These are phyloP conservation scores for Calonectria hawksworthii DNA, from an alignment of 2,329 filamentous ascomycete species.

Conservation along the genomic window DNA sequence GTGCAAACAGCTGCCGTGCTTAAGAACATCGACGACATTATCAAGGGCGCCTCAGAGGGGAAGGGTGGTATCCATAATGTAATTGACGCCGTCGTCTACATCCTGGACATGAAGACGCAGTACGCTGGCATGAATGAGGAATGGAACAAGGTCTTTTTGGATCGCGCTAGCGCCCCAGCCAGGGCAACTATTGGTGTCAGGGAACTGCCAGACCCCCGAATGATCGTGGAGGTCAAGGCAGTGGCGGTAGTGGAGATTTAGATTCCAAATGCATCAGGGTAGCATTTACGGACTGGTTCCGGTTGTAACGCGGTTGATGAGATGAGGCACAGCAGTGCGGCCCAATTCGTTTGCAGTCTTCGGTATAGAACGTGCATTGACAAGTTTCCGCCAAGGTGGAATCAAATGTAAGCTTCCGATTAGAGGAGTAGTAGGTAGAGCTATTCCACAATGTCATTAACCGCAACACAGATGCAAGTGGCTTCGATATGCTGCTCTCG, in stretches of 20 bases:
- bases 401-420: background rate
- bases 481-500: background rate
- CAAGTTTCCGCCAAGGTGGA: background rate
- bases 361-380: background rate
- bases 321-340: background rate
- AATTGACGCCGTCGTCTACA: constrained; percentile 57
- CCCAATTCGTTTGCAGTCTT: too few relatives aligned
- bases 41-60: constrained; percentile 53
- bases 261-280: background rate
- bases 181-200: constrained; percentile 50
- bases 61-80: constrained; percentile 54
- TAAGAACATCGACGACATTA: constrained; percentile 53
- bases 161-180: constrained; percentile 53
- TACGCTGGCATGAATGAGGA: constrained; percentile 61
- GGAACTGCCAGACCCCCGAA: constrained; percentile 48
- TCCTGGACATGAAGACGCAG: constrained; percentile 57
- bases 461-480: background rate
- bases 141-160: constrained; percentile 59
- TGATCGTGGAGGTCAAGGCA: constrained; percentile 51
- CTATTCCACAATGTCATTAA: background rate
- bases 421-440: background rate
- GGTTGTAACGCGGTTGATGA: background rate
- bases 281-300: background rate
- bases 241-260: constrained; percentile 22
- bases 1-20: constrained; percentile 56